Percentiles rank a stretch among this genome's conserved stretches.
phyloP scores from a whole-genome alignment of 2,329 filamentous ascomycete genomes.

The Huntiella savannae region DNA sequence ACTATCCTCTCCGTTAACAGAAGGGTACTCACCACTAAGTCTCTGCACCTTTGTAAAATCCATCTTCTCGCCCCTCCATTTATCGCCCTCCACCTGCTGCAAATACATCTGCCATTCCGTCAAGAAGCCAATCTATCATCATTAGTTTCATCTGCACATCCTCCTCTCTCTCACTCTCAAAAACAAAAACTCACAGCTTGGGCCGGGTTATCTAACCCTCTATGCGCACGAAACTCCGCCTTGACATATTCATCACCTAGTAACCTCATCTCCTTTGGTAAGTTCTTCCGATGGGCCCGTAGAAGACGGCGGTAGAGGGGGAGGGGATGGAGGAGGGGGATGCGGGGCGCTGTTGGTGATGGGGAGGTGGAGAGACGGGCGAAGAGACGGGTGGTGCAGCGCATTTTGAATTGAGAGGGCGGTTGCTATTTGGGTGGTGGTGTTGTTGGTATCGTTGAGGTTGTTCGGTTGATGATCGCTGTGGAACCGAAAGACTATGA shows the following conservation, averaged over 20 bases:
- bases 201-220: conserved; percentile 68
- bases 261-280: conserved; percentile 55
- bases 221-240: conserved; percentile 74
- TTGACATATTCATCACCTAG: conserved; percentile 89
- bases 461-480: too few relatives aligned
- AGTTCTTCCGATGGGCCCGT: conserved; percentile 62
- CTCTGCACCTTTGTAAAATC: conserved; percentile 16
- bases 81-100: conserved; percentile 73
- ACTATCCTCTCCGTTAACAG: not conserved
- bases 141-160: not conserved
- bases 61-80: conserved; percentile 46
- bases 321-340: conserved; percentile 59
- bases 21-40: conserved; percentile 37
- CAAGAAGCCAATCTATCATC: conserved; percentile 66
- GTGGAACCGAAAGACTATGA: too few relatives aligned
- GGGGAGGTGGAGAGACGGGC: not conserved
- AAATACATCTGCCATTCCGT: conserved; percentile 94
- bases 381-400: not conserved
- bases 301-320: conserved; percentile 77
- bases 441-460: too few relatives aligned
- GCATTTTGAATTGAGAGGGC: too few relatives aligned
- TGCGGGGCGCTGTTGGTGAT: not conserved
- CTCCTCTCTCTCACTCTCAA: not conserved
- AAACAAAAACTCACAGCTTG: conserved; percentile 52
- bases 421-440: too few relatives aligned